Conservation (phyloP, 2,329 filamentous ascomycete species). For the Sporothrix pseudoabietina region DNA sequence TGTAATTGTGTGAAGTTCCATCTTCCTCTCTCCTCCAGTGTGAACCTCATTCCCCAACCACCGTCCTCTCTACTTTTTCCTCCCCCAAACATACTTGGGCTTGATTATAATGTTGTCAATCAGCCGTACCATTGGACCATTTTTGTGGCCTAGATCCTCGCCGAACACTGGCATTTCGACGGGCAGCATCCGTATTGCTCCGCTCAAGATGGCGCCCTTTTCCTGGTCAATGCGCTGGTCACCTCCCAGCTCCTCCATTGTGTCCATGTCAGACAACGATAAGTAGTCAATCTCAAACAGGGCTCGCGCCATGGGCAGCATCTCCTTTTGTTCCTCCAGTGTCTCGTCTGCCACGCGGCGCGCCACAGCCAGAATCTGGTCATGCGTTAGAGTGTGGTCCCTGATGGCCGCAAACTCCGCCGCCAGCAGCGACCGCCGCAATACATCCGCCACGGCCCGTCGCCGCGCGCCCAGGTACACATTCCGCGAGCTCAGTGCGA, state of each 20-base stretch:
- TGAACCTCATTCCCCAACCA: background rate
- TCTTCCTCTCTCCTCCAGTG: background rate
- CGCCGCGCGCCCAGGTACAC: slow-evolving; percentile 83
- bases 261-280: slow-evolving; percentile 82
- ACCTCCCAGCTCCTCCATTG: slow-evolving; percentile 73
- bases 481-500: slow-evolving; percentile 91
- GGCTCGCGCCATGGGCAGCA: slow-evolving; percentile 64
- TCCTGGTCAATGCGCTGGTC: slow-evolving; percentile 59
- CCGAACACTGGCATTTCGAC: slow-evolving; percentile 68
- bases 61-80: background rate
- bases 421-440: slow-evolving; percentile 68
- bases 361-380: slow-evolving; percentile 72
- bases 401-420: slow-evolving; percentile 61
- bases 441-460: slow-evolving; percentile 69
- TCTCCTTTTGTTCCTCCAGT: slow-evolving; percentile 61
- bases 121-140: slow-evolving; percentile 75
- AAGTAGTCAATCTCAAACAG: slow-evolving; percentile 88
- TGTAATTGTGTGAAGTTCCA: background rate
- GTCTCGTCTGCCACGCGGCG: slow-evolving; percentile 59
- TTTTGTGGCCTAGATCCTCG: slow-evolving; percentile 74
- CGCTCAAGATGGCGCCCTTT: slow-evolving; percentile 81
- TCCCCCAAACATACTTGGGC: slow-evolving; percentile 38
- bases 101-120: slow-evolving; percentile 89
- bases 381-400: slow-evolving; percentile 45
- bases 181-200: slow-evolving; percentile 85